These are phyloP conservation scores for Fomitopsis schrenkii DNA, from an alignment of 1,284 basidiomycete genomes.

Conservation along the genomic window DNA sequence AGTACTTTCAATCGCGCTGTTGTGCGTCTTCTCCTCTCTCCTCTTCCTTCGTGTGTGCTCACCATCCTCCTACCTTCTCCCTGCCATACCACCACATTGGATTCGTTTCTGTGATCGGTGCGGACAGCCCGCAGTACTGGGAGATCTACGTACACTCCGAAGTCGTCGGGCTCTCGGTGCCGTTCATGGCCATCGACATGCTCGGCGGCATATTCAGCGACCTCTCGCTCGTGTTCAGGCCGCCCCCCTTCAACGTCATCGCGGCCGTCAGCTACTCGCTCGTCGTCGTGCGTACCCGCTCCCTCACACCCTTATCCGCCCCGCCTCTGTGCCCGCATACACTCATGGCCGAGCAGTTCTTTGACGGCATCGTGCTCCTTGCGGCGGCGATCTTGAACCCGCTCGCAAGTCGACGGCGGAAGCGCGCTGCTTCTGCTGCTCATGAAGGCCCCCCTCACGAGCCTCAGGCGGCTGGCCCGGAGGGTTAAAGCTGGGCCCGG, in stretches of 20 bases:
- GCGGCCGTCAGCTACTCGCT: slow-evolving; percentile 60
- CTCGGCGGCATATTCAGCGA: slow-evolving; percentile 70
- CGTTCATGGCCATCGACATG: slow-evolving; percentile 71
- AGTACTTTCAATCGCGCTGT: slow-evolving; percentile 55
- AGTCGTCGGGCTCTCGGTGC: slow-evolving; percentile 70
- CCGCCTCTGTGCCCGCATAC: background rate
- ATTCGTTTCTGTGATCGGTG: background rate
- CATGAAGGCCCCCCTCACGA: no score
- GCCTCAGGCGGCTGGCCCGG: no score
- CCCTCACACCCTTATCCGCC: background rate
- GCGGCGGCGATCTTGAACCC: slow-evolving; percentile 23
- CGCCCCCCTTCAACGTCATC: slow-evolving; percentile 55
- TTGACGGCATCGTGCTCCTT: slow-evolving; percentile 22
- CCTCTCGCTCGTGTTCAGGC: slow-evolving; percentile 68
- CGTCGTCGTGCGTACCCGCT: slow-evolving; percentile 43
- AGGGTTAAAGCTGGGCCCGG: no score
- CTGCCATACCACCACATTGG: no score
- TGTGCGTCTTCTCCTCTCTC: slow-evolving; percentile 34
- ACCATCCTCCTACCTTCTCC: no score
- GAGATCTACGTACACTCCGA: slow-evolving; percentile 71
- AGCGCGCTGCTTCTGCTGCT: slow-evolving; percentile 21
- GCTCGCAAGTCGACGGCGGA: slow-evolving; percentile 28
- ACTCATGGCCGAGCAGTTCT: slow-evolving; percentile 7
- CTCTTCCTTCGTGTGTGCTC: background rate
- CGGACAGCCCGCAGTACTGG: slow-evolving; percentile 48